phyloP scores from a whole-genome alignment of 805 yeast genomes.

The Sugiyamaella qingdaonensis region DNA sequence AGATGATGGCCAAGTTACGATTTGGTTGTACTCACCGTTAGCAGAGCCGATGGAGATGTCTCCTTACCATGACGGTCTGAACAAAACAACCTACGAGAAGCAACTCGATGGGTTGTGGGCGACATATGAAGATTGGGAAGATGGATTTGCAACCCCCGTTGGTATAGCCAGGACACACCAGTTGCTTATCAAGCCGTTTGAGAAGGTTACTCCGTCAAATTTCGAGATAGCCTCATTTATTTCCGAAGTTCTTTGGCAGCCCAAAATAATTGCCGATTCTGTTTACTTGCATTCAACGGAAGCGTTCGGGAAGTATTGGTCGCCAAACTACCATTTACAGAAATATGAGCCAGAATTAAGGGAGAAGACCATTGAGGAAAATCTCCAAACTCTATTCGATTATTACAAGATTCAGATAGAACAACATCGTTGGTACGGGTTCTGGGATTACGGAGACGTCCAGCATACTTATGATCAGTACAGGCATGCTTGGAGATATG shows the following conservation, averaged over 20 bases:
- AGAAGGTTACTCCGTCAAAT: neutral
- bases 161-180: conserved; percentile 8
- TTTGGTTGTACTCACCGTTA: conserved; percentile 8
- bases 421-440: conserved; percentile 10
- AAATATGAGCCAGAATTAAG: neutral
- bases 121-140: conserved; percentile 12
- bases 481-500: conserved; percentile 7
- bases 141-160: conserved; percentile 7
- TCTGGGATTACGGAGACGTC: conserved; percentile 11
- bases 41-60: conserved; percentile 11
- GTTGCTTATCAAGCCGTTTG: conserved; percentile 4
- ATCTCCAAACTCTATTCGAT: neutral
- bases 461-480: conserved; percentile 8
- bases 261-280: conserved; percentile 1
- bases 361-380: neutral
- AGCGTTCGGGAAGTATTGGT: conserved; percentile 4
- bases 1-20: neutral
- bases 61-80: conserved; percentile 11
- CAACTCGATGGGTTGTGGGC: conserved; percentile 8
- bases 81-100: conserved; percentile 4
- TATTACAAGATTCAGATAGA: conserved; percentile 4
- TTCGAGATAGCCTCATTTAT: neutral
- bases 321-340: conserved; percentile 1
- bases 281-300: neutral
- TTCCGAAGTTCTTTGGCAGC: neutral